Conservation (phyloP, 2,329 filamentous ascomycete species). For the Xylariaceae sp. region DNA sequence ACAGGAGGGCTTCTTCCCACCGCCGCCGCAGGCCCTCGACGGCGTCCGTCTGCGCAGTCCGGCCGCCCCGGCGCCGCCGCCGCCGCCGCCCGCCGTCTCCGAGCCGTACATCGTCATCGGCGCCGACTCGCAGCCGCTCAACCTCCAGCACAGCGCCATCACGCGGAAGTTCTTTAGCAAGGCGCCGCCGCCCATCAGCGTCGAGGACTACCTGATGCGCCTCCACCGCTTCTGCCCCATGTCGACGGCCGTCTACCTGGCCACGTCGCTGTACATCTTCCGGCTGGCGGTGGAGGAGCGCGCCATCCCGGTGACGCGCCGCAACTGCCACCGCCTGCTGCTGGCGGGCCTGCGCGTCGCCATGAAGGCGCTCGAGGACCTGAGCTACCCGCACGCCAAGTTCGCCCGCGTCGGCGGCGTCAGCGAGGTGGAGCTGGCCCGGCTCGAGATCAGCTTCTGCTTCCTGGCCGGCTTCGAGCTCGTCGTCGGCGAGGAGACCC, state of each 20-base stretch:
- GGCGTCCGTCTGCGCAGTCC: slow-evolving; percentile 43
- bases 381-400: slow-evolving; percentile 76
- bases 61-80: slow-evolving; percentile 18
- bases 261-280: slow-evolving; percentile 81
- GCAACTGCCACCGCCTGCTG: slow-evolving; percentile 80
- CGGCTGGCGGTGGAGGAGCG: slow-evolving; percentile 70
- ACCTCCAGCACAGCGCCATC: slow-evolving; percentile 75
- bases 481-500: slow-evolving; percentile 50
- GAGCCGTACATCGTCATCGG: slow-evolving; percentile 55
- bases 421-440: slow-evolving; percentile 69
- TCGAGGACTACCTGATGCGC: slow-evolving; percentile 78
- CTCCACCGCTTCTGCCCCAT: slow-evolving; percentile 89
- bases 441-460: slow-evolving; percentile 83
- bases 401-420: slow-evolving; percentile 87
- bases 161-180: slow-evolving; percentile 92
- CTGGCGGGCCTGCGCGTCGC: slow-evolving; percentile 80
- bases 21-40: slow-evolving; percentile 36
- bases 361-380: slow-evolving; percentile 91
- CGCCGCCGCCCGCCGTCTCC: slow-evolving; percentile 21
- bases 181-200: slow-evolving; percentile 70
- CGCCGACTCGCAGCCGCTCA: slow-evolving; percentile 64
- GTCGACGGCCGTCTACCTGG: slow-evolving; percentile 88
- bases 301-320: slow-evolving; percentile 69
- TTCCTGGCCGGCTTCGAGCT: slow-evolving; percentile 82
- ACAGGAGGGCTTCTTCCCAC: slow-evolving; percentile 17